A percentile compares a stretch with the other conserved stretches of the same genome.
Evolutionary conservation across 768 basidiomycete species (phyloP).

Genomic region (Lentinula aciculospora): DNA sequence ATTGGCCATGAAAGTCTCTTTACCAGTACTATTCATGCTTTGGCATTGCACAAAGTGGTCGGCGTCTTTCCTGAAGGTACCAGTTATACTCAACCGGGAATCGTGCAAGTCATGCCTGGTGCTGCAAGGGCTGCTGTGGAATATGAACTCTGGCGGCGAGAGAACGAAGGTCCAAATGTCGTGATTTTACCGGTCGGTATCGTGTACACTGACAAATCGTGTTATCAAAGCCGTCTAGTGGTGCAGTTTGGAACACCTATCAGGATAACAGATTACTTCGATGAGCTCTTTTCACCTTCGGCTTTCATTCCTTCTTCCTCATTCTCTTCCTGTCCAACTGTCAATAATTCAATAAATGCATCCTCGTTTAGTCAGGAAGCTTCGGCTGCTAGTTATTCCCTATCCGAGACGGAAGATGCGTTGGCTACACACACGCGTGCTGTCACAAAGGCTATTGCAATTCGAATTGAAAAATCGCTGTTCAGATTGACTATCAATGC

Average conservation of each 20-base stretch:
- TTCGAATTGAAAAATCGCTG: slow-evolving; percentile 41
- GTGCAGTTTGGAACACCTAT: slow-evolving; percentile 54
- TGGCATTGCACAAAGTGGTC: slow-evolving; percentile 49
- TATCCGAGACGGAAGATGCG: slow-evolving; percentile 28
- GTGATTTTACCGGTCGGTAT: slow-evolving; percentile 60
- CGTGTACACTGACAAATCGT: slow-evolving; percentile 65
- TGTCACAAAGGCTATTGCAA: slow-evolving; percentile 55
- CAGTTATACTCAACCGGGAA: slow-evolving; percentile 40
- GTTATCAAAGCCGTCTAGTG: slow-evolving; percentile 47
- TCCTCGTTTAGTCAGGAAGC: background rate
- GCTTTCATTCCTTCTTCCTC: slow-evolving; percentile 37
- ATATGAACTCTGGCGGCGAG: slow-evolving; percentile 38
- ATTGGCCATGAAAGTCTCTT: slow-evolving; percentile 42
- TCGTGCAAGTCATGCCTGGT: slow-evolving; percentile 52
- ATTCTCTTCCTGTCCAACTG: slow-evolving; percentile 13
- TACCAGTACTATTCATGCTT: slow-evolving; percentile 46
- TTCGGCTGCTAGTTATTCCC: slow-evolving; percentile 17
- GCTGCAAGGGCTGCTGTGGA: slow-evolving; percentile 71
- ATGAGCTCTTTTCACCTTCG: slow-evolving; percentile 21
- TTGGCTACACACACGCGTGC: slow-evolving; percentile 28
- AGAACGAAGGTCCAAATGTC: slow-evolving; percentile 21
- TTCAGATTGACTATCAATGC: slow-evolving; percentile 57
- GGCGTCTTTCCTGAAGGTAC: slow-evolving; percentile 69
- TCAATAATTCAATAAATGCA: background rate
- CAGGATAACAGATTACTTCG: slow-evolving; percentile 41